Conservation (phyloP, 2,329 filamentous ascomycete species). For the Tolypocladium nubicola region DNA sequence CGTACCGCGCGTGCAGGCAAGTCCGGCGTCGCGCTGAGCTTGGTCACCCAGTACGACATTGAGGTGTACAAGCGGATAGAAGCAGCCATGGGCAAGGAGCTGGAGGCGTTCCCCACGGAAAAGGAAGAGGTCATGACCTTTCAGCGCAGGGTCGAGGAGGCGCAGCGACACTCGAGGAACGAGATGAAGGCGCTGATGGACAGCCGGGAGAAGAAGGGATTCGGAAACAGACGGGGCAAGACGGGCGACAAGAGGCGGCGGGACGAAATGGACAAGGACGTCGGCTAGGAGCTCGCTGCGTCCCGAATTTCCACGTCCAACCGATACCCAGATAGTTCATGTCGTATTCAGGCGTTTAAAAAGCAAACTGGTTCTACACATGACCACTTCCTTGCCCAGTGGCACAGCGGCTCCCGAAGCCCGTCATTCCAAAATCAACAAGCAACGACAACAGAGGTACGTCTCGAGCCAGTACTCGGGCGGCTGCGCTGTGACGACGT, state of each 20-base stretch:
- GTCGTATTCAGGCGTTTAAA: neutral
- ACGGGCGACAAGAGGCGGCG: constrained; percentile 27
- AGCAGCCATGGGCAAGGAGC: constrained; percentile 66
- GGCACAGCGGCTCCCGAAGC: neutral
- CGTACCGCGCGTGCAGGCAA: constrained; percentile 82
- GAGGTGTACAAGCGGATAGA: constrained; percentile 77
- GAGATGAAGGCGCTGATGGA: constrained; percentile 78
- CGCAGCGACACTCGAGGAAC: constrained; percentile 65
- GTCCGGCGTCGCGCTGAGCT: constrained; percentile 66
- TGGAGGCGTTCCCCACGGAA: constrained; percentile 56
- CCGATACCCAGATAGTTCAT: neutral
- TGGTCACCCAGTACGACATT: constrained; percentile 82
- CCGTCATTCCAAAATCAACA: neutral
- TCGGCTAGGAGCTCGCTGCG: constrained; percentile 38
- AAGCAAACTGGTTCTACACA: neutral
- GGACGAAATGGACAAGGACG: constrained; percentile 66
- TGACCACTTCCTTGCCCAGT: neutral
- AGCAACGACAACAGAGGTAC: neutral
- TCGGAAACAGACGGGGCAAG: constrained; percentile 31
- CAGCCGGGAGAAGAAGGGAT: constrained; percentile 47
- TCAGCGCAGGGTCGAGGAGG: constrained; percentile 67
- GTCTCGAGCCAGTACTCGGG: too few relatives aligned
- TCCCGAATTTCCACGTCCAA: neutral
- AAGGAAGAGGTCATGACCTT: constrained; percentile 84
- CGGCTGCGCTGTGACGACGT: too few relatives aligned